Evolutionary conservation across 176 grass and related monocot genomes (phyloP).

Genomic region (Olyra latifolia): DNA sequence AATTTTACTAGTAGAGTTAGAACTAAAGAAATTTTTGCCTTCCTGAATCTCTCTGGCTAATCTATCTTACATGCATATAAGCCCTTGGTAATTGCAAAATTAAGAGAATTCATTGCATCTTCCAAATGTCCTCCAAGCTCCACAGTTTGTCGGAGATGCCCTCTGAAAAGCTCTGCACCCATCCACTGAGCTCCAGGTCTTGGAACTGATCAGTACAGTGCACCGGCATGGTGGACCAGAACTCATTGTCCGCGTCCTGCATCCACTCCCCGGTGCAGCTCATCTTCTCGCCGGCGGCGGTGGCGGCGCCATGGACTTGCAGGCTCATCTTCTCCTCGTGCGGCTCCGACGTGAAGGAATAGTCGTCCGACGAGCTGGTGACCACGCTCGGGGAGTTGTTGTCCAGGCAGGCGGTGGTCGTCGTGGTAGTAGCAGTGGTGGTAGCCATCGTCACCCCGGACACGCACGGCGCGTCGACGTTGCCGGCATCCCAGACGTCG

Average conservation of each 20-base stretch:
- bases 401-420: not conserved
- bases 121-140: slow-evolving; percentile 60
- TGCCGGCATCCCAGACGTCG: not conserved
- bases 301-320: not conserved
- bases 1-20: not conserved
- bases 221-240: slow-evolving; percentile 20
- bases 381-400: not conserved
- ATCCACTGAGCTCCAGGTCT: slow-evolving; percentile 24
- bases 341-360: slow-evolving; percentile 25
- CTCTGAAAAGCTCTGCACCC: slow-evolving; percentile 51
- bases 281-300: not conserved
- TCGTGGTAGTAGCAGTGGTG: too few relatives aligned
- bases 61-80: not conserved
- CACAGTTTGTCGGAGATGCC: slow-evolving; percentile 24
- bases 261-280: not conserved
- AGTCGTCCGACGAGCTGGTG: slow-evolving; percentile 27
- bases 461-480: not conserved
- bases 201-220: not conserved
- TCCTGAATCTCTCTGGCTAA: not conserved
- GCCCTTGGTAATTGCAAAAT: not conserved
- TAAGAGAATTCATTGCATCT: slow-evolving; percentile 17
- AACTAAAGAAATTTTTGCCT: not conserved
- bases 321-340: not conserved
- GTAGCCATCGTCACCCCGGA: not conserved
- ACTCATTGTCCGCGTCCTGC: slow-evolving; percentile 15